Conservation (phyloP, 2,329 filamentous ascomycete genomes). For the Diaporthe vexans region DNA sequence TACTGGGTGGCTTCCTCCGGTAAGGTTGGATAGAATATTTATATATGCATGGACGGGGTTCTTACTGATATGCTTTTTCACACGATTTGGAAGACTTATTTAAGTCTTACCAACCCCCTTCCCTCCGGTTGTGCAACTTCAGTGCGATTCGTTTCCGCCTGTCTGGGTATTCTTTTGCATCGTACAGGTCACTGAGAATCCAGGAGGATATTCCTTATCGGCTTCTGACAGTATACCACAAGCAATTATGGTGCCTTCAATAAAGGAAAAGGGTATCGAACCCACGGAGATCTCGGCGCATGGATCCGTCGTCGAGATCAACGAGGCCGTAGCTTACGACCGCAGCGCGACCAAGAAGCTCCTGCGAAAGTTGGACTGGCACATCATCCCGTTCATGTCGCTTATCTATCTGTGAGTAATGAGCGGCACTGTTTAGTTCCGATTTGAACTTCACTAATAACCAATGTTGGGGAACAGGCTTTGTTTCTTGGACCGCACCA, state of each 20-base stretch:
- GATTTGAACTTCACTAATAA: neutral
- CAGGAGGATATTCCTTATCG: neutral
- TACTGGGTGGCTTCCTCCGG: constrained; percentile 5
- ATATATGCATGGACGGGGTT: neutral
- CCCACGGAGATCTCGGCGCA: neutral
- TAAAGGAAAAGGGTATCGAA: neutral
- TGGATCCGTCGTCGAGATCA: constrained; percentile 13
- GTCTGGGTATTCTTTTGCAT: neutral
- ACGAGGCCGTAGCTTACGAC: constrained; percentile 45
- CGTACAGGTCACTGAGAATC: neutral
- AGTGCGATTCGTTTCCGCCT: neutral
- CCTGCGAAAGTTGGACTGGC: constrained; percentile 66
- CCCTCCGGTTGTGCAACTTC: neutral
- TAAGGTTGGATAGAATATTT: constrained; percentile 5
- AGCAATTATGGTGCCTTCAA: neutral
- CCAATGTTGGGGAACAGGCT: constrained; percentile 15
- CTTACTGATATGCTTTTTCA: neutral
- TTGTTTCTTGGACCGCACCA: constrained; percentile 62
- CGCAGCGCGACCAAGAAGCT: constrained; percentile 61
- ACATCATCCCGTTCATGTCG: constrained; percentile 71
- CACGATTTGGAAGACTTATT: neutral
- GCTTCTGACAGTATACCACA: accelerated
- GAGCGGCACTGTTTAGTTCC: accelerated
- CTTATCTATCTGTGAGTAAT: constrained; percentile 65
- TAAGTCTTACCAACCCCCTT: neutral